Conservation (phyloP, 345 rosid species). For the Pelargonium nanum region DNA sequence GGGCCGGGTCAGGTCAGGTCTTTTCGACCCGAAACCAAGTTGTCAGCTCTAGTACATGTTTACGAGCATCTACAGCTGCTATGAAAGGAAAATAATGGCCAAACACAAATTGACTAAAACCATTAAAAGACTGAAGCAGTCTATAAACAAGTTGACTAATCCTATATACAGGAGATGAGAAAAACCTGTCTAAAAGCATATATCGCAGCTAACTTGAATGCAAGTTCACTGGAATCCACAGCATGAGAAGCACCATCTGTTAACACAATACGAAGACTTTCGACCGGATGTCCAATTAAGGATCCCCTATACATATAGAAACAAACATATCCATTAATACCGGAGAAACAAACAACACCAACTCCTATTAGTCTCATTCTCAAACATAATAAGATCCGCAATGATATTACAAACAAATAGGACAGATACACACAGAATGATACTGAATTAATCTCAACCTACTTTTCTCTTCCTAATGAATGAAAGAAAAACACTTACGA, state of each 20-base stretch:
- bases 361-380: too few relatives aligned
- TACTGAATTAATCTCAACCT: neutral
- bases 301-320: slow-evolving; percentile 58
- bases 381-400: too few relatives aligned
- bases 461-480: neutral
- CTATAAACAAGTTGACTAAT: neutral
- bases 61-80: neutral
- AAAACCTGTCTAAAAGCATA: slow-evolving; percentile 90
- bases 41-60: too few relatives aligned
- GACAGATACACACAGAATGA: too few relatives aligned
- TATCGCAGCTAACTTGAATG: slow-evolving; percentile 91
- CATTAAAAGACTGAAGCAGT: too few relatives aligned
- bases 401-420: too few relatives aligned
- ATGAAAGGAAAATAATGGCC: neutral
- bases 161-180: neutral
- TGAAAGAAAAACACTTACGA: slow-evolving; percentile 43
- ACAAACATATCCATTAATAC: slow-evolving; percentile 6
- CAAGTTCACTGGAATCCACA: slow-evolving; percentile 97
- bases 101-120: too few relatives aligned
- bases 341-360: neutral
- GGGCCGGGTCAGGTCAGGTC: too few relatives aligned
- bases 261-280: slow-evolving; percentile 67
- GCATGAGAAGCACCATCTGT: slow-evolving; percentile 95
- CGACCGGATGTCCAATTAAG: slow-evolving; percentile 90
- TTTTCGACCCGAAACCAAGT: too few relatives aligned